phyloP scores from a whole-genome alignment of 129 eudicot species.

The Centrapalus pauciflorus region DNA sequence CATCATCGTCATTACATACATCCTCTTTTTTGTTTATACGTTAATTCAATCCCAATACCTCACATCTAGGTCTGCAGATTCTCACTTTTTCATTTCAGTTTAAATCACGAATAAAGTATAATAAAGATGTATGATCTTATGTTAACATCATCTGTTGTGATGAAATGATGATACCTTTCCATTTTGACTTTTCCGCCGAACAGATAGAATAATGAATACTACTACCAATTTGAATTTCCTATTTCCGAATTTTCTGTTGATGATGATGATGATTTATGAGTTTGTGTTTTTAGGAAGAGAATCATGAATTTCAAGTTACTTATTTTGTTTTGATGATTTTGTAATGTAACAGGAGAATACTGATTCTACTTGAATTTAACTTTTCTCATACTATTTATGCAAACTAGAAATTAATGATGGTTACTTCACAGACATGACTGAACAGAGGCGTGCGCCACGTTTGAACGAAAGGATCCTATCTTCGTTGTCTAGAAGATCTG shows the following conservation, averaged over 20 bases:
- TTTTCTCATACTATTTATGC: background rate
- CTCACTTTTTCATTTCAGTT: slow-evolving; percentile 1
- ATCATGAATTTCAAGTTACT: no score
- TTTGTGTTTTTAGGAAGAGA: background rate
- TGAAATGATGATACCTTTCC: no score
- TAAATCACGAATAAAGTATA: no score
- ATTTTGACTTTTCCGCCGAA: no score
- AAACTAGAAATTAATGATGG: background rate
- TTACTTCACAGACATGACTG: slow-evolving; percentile 31
- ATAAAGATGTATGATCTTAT: background rate
- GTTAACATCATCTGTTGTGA: background rate
- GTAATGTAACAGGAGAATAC: no score
- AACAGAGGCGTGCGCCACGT: slow-evolving; percentile 33
- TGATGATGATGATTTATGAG: no score
- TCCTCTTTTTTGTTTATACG: background rate
- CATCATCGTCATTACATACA: no score
- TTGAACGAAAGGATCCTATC: slow-evolving; percentile 57
- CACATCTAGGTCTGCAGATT: background rate
- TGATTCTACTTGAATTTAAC: background rate
- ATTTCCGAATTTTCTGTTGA: background rate
- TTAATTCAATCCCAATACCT: background rate
- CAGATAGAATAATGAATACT: background rate
- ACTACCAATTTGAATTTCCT: background rate
- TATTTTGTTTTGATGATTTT: no score
- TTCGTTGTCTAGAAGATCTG: slow-evolving; percentile 41